A percentile compares a stretch with the other conserved stretches of the same genome.
phyloP scores from a whole-genome alignment of 805 yeast species.

The Wickerhamomyces subpelliculosus region DNA sequence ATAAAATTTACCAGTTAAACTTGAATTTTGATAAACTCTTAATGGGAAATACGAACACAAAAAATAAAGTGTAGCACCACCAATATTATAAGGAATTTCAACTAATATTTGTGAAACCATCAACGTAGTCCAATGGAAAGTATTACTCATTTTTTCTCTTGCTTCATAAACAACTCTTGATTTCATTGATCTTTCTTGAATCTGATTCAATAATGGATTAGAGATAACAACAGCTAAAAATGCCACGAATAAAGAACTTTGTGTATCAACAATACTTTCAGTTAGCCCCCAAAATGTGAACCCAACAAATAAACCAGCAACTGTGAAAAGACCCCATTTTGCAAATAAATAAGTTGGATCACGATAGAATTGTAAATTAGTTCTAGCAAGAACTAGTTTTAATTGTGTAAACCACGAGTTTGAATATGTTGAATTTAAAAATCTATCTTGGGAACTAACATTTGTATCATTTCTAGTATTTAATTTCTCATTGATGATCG shows the following conservation, averaged over 20 bases:
- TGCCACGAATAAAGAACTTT: conserved; percentile 51
- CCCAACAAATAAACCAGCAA: conserved; percentile 61
- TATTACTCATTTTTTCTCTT: conserved; percentile 64
- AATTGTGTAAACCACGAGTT: conserved; percentile 35
- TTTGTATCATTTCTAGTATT: not conserved
- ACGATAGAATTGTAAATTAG: conserved; percentile 58
- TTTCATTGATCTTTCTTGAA: conserved; percentile 50
- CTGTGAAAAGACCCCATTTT: conserved; percentile 40
- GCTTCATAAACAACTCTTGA: conserved; percentile 62
- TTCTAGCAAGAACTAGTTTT: conserved; percentile 40
- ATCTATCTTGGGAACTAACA: not conserved
- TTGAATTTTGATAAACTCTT: conserved; percentile 34
- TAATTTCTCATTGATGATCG: conserved; percentile 31
- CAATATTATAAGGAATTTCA: conserved; percentile 55
- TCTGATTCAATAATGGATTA: conserved; percentile 53
- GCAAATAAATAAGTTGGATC: conserved; percentile 54
- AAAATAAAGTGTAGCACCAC: conserved; percentile 44
- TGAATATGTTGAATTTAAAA: conserved; percentile 15
- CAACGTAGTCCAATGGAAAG: conserved; percentile 64
- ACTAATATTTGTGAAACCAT: conserved; percentile 44
- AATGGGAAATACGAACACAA: conserved; percentile 47
- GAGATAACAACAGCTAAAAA: conserved; percentile 52
- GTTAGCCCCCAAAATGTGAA: conserved; percentile 61
- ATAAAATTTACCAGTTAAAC: conserved; percentile 47
- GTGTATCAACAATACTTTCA: conserved; percentile 44